Percentiles rank a stretch among this genome's conserved stretches.
These are phyloP conservation scores for Arabidopsis suecica DNA, from an alignment of 345 rosid species.

Conservation along the genomic window DNA sequence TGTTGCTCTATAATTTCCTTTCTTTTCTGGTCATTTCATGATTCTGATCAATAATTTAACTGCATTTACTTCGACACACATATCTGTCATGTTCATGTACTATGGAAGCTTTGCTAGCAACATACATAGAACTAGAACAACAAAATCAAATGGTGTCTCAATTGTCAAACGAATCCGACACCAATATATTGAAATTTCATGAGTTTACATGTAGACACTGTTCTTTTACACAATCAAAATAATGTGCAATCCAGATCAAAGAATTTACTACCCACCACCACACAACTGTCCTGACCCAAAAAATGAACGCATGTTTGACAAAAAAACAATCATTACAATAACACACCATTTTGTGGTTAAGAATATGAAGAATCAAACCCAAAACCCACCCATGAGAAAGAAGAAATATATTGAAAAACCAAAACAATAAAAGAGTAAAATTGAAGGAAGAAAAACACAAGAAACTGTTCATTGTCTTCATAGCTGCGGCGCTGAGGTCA, in stretches of 20 bases:
- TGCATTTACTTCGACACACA: conserved; percentile 11
- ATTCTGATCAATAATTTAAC: conserved; percentile 10
- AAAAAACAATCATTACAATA: conserved; percentile 27
- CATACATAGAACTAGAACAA: not conserved
- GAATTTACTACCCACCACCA: conserved; percentile 37
- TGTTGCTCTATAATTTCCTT: conserved; percentile 6
- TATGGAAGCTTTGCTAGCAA: conserved; percentile 6
- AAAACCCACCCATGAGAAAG: conserved; percentile 30
- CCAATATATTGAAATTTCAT: not conserved
- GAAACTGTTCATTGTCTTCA: conserved; percentile 26
- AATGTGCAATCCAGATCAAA: conserved; percentile 39
- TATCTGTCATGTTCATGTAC: conserved; percentile 8
- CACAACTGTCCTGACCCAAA: conserved; percentile 23
- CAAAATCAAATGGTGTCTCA: not conserved
- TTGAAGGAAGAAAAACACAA: not conserved
- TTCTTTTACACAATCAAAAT: conserved; percentile 7
- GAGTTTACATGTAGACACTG: conserved; percentile 31
- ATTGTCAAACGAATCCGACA: conserved; percentile 1
- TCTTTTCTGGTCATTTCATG: conserved; percentile 22
- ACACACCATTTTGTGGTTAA: conserved; percentile 28
- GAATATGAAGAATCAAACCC: conserved; percentile 31
- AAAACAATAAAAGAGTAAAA: conserved; percentile 2
- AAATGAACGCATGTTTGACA: conserved; percentile 13
- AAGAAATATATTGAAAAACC: not conserved
- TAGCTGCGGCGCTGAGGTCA: conserved; percentile 32